phyloP scores from a whole-genome alignment of 768 basidiomycete genomes.

The Austroboletus eburneus region DNA sequence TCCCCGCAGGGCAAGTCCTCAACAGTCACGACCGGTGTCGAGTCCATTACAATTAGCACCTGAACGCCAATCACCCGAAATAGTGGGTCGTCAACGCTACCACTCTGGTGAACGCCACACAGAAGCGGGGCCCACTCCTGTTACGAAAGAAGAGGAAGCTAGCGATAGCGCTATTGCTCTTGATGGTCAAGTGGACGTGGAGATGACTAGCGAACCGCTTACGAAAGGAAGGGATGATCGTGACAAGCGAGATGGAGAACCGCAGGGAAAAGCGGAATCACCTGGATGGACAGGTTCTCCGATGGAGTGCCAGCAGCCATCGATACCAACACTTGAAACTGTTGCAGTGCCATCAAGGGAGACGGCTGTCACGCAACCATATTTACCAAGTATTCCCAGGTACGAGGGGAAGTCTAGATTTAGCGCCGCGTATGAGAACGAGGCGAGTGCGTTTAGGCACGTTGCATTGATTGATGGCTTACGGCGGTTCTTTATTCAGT shows the following conservation, averaged over 20 bases:
- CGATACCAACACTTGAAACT: constrained; percentile 9
- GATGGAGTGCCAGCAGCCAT: constrained; percentile 5
- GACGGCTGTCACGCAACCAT: constrained; percentile 23
- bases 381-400: constrained; percentile 32
- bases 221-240: constrained; percentile 14
- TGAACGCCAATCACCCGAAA: constrained; percentile 4
- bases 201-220: constrained; percentile 4
- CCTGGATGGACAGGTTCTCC: constrained; percentile 21
- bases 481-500: constrained; percentile 11
- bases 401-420: constrained; percentile 26
- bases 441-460: constrained; percentile 18
- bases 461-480: constrained; percentile 3
- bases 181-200: constrained; percentile 6
- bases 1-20: constrained; percentile 11
- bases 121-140: neutral
- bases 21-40: neutral
- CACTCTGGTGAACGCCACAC: too few species aligned
- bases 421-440: constrained; percentile 23
- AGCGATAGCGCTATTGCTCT: neutral
- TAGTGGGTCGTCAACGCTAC: neutral
- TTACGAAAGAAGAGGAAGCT: constrained; percentile 2
- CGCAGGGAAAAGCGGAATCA: constrained; percentile 19
- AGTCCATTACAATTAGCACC: constrained; percentile 11
- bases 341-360: constrained; percentile 14
- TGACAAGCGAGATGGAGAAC: constrained; percentile 15